Evolutionary conservation across 2,329 filamentous ascomycete species (phyloP).

Genomic region (Lomentospora prolificans): DNA sequence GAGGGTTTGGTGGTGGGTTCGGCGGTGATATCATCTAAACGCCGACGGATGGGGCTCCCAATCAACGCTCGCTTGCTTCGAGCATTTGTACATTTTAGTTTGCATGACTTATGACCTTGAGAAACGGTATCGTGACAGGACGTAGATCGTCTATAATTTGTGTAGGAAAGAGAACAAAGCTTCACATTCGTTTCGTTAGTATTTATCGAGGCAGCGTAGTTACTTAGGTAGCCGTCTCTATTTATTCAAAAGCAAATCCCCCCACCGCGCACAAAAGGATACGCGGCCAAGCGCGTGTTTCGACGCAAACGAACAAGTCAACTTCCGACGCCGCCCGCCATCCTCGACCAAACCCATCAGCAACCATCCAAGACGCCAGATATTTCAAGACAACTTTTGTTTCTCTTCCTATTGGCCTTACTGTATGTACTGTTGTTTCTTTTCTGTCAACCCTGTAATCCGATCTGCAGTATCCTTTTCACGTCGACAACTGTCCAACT

Average conservation of each 20-base stretch:
- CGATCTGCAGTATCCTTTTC: too few relatives aligned
- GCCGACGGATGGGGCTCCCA: background rate
- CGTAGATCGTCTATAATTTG: too few relatives aligned
- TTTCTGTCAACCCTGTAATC: too few relatives aligned
- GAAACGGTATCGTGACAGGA: too few relatives aligned
- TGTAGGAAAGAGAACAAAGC: background rate
- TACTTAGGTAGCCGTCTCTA: too few relatives aligned
- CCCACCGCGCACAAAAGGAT: too few relatives aligned
- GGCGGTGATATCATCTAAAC: constrained; percentile 23
- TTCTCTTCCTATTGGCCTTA: background rate
- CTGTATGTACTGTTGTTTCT: background rate
- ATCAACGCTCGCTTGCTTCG: background rate
- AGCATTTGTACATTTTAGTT: background rate
- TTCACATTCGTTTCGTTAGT: background rate
- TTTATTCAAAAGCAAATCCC: too few relatives aligned
- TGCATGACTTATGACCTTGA: background rate
- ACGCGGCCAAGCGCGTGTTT: background rate
- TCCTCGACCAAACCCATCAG: background rate
- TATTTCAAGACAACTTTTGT: background rate
- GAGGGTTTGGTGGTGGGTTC: constrained; percentile 22
- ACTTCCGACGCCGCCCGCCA: background rate
- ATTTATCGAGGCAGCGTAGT: too few relatives aligned
- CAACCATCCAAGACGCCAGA: background rate
- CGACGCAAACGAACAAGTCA: background rate
- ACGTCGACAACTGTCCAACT: too few relatives aligned